Evolutionary conservation across 1,284 basidiomycete genomes (phyloP).

Genomic region (Xanthoconium separans): DNA sequence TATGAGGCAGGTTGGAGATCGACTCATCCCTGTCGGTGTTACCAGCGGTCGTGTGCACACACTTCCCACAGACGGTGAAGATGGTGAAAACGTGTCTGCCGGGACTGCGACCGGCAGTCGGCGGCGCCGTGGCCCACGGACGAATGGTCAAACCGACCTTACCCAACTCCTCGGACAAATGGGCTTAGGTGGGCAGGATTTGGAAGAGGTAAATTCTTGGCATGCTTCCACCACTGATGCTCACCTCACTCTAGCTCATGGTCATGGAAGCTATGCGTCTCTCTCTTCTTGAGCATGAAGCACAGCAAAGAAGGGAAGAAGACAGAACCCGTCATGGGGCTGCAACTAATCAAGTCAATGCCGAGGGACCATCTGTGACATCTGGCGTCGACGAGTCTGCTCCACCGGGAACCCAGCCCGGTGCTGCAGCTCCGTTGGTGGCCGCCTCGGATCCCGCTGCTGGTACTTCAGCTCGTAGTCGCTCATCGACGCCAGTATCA

Average conservation of each 20-base stretch:
- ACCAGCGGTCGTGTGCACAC: conserved; percentile 78
- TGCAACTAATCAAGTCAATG: conserved; percentile 31
- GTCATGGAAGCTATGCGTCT: conserved; percentile 99
- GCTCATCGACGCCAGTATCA: conserved; percentile 33
- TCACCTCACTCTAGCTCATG: conserved; percentile 70
- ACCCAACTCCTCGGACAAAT: conserved; percentile 62
- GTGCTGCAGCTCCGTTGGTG: conserved; percentile 2
- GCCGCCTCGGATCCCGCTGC: conserved; percentile 4
- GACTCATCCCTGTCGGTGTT: conserved; percentile 94
- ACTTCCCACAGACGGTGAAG: conserved; percentile 53
- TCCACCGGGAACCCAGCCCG: neutral
- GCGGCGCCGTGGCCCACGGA: conserved; percentile 57
- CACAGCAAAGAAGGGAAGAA: conserved; percentile 70
- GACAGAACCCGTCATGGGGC: conserved; percentile 52
- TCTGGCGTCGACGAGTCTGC: conserved; percentile 7
- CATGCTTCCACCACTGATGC: neutral
- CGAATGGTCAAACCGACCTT: conserved; percentile 51
- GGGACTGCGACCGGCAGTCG: conserved; percentile 51
- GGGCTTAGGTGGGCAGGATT: conserved; percentile 74
- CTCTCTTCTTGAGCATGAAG: conserved; percentile 89
- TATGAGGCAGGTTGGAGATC: conserved; percentile 97
- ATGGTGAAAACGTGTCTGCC: conserved; percentile 35
- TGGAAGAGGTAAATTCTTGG: conserved; percentile 72
- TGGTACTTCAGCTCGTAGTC: conserved; percentile 15
- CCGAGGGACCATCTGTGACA: conserved; percentile 15